Base-by-base conservation (phyloP, 73 alveolate species). In the Stentor coeruleus region DNA sequence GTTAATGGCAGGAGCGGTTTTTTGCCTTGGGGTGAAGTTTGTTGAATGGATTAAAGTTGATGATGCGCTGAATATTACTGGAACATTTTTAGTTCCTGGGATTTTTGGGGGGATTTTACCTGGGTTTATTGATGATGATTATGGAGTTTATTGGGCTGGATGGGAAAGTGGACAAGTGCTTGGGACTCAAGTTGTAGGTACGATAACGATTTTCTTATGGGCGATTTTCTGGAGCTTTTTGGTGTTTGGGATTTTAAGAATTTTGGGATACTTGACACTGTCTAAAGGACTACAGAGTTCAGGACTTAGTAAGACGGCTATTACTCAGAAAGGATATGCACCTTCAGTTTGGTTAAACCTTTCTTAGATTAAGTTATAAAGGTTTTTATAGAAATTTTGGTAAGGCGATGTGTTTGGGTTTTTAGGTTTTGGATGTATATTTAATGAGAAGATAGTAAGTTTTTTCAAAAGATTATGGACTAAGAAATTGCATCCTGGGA, bases 91-190 rank as follows among this genome's bases (percentile, higher is more conserved):
- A 20, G 11, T 66, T 26, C 79, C 79, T 14, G 79, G 79, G n/a
- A 0, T 66, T 66, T 20, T 20, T 66, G 79, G 79, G 33, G 79
- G 79, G 37, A 20, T 66, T 33, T 66, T 66, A 66, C 79, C 79
- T 66, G 79, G 79, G 37, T 66, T 66, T 66, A 66, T 66, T 20
- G 37, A 20, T 66, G 39, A 33, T 66, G n/a, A 20, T 11, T 26
- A 33, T 26, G 79, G 79, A 66, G 79, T 33, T 26, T 66, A 28
- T 31, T 66, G 79, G 79, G 79, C 20, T 28, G 79, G 79, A 33
- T 20, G 40, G n/a, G 39, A 66, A 66, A 49, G 66, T 49, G 36
- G 79, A 15, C 79, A 66, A 11, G 14, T 31, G 26, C 79, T 66
- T 31, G n/a, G 40, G 33, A 66, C 79, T 1, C 79, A 66, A 66